Conservation (phyloP, 2,329 filamentous ascomycete species). For the Parafenestella ontariensis region DNA sequence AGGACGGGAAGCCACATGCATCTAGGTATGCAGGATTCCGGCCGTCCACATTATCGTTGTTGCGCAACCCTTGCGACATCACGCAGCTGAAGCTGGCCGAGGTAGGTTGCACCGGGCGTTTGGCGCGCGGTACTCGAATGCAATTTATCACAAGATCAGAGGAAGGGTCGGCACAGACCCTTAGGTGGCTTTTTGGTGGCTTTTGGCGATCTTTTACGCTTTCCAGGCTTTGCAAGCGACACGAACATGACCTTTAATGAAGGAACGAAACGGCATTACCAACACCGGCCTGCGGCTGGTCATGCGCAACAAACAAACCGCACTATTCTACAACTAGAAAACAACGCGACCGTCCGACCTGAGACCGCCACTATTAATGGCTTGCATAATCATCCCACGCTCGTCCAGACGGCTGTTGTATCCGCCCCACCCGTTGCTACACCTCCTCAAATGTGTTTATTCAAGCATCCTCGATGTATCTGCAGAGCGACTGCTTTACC, state of each 20-base stretch:
- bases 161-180: neutral
- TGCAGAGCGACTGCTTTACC: neutral
- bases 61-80: neutral
- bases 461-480: neutral
- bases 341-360: neutral
- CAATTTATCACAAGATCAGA: neutral
- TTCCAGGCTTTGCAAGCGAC: neutral
- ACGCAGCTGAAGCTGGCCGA: neutral
- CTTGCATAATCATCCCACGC: neutral
- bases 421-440: neutral
- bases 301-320: neutral
- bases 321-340: neutral
- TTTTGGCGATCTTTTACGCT: neutral
- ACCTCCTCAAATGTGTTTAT: neutral
- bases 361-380: neutral
- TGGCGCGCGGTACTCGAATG: neutral
- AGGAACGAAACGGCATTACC: neutral
- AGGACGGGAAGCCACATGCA: neutral
- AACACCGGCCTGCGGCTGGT: neutral
- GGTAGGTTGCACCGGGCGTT: too few species aligned
- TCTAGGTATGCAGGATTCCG: neutral
- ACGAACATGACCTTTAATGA: neutral
- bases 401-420: neutral
- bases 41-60: neutral
- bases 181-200: too few species aligned